These are phyloP conservation scores for Kwoniella botswanensis DNA, from an alignment of 768 basidiomycete genomes.

Conservation along the genomic window DNA sequence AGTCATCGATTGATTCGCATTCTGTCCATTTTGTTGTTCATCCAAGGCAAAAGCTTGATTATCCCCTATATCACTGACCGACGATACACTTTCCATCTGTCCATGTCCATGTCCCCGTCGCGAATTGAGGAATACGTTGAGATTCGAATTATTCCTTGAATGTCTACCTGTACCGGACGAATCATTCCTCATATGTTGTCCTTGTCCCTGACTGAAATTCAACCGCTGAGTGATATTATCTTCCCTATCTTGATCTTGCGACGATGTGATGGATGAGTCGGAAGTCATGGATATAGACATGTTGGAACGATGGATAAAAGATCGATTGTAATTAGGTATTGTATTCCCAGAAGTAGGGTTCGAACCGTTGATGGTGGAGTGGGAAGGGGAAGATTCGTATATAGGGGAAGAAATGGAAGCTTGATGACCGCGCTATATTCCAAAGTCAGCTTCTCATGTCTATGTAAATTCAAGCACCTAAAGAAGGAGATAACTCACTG, in stretches of 20 bases:
- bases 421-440: slow-evolving; percentile 38
- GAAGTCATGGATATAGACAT: slow-evolving; percentile 23
- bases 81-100: slow-evolving; percentile 10
- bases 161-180: slow-evolving; percentile 1
- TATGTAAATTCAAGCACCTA: too few species aligned
- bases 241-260: slow-evolving; percentile 22
- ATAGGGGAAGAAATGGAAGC: slow-evolving; percentile 46
- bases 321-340: not conserved
- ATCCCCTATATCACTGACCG: slow-evolving; percentile 18
- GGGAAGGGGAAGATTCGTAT: slow-evolving; percentile 32
- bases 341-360: not conserved
- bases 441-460: not conserved
- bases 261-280: slow-evolving; percentile 23
- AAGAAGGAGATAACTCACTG: slow-evolving; percentile 34
- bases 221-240: slow-evolving; percentile 21
- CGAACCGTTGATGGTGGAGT: slow-evolving; percentile 6
- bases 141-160: slow-evolving; percentile 10
- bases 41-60: slow-evolving; percentile 21
- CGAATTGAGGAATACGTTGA: slow-evolving; percentile 4
- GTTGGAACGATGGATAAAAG: slow-evolving; percentile 5
- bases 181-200: slow-evolving; percentile 5
- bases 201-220: slow-evolving; percentile 7
- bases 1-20: slow-evolving; percentile 8
- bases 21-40: slow-evolving; percentile 3
- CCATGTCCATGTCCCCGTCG: slow-evolving; percentile 3